Evolutionary conservation across 371 early-diverging fungal genomes (phyloP).

Genomic region (Mortierella sp.): DNA sequence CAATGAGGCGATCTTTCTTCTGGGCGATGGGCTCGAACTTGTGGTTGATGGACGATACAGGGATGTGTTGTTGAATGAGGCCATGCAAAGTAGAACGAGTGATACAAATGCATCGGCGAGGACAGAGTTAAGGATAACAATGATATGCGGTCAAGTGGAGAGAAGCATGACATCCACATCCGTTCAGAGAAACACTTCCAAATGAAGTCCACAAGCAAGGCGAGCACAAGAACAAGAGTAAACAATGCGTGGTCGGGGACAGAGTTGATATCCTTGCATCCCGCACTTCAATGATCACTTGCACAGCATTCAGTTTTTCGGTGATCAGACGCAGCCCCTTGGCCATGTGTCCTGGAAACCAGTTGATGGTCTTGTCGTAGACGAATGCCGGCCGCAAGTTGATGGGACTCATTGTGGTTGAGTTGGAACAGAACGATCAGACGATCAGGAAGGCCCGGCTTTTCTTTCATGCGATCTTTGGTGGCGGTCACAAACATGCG

Average conservation of each 20-base stretch:
- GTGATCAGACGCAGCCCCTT: slow-evolving; percentile 84
- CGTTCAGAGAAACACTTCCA: not conserved
- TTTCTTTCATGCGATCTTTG: too few relatives aligned
- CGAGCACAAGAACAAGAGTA: slow-evolving; percentile 1
- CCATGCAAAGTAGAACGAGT: not conserved
- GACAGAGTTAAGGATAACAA: slow-evolving; percentile 44
- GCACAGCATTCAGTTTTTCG: slow-evolving; percentile 77
- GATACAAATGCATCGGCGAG: not conserved
- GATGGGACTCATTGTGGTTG: slow-evolving; percentile 31
- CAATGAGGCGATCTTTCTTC: slow-evolving; percentile 76
- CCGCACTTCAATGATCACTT: slow-evolving; percentile 92
- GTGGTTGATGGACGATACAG: slow-evolving; percentile 89
- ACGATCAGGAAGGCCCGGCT: not conserved
- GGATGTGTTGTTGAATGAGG: slow-evolving; percentile 68
- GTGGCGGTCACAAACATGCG: too few relatives aligned
- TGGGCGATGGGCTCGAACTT: slow-evolving; percentile 81
- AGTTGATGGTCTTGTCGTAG: slow-evolving; percentile 83
- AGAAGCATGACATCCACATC: not conserved
- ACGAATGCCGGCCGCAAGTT: slow-evolving; percentile 55
- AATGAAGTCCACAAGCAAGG: not conserved
- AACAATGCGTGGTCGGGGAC: slow-evolving; percentile 6
- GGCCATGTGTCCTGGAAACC: slow-evolving; percentile 97
- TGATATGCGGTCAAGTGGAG: slow-evolving; percentile 1
- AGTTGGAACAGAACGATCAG: not conserved
- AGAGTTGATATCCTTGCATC: slow-evolving; percentile 75